Evolutionary conservation across 2,329 filamentous ascomycete genomes (phyloP).

Genomic region (Phaeosphaeriaceae sp.): DNA sequence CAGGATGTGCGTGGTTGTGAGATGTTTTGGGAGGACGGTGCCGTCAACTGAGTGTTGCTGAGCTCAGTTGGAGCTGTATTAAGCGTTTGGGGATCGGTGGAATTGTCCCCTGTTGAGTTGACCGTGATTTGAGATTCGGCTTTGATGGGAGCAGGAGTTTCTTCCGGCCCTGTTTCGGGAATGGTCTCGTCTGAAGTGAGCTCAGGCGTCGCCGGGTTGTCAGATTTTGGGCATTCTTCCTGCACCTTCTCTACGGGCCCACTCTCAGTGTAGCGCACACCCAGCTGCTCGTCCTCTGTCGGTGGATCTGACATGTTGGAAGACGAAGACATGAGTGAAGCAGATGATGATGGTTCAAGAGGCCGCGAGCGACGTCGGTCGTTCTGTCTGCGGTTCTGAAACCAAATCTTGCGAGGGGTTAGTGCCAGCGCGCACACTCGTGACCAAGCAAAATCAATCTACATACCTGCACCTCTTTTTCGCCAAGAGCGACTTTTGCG

Average conservation of each 20-base stretch:
- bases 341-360: slow-evolving; percentile 53
- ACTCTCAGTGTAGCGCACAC: slow-evolving; percentile 28
- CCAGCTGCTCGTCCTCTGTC: slow-evolving; percentile 38
- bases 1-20: slow-evolving; percentile 46
- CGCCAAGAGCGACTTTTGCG: slow-evolving; percentile 82
- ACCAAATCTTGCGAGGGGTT: slow-evolving; percentile 78
- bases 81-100: slow-evolving; percentile 29
- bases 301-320: slow-evolving; percentile 45
- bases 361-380: slow-evolving; percentile 88
- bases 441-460: slow-evolving; percentile 26
- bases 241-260: slow-evolving; percentile 21
- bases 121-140: slow-evolving; percentile 25
- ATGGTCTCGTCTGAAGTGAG: slow-evolving; percentile 26
- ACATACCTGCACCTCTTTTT: slow-evolving; percentile 95
- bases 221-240: slow-evolving; percentile 25
- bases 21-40: slow-evolving; percentile 40
- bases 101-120: slow-evolving; percentile 25
- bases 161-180: slow-evolving; percentile 17
- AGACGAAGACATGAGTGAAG: slow-evolving; percentile 45
- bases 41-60: slow-evolving; percentile 39
- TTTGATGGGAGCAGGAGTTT: slow-evolving; percentile 12
- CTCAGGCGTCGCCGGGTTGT: slow-evolving; percentile 27
- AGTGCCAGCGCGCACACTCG: slow-evolving; percentile 36
- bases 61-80: slow-evolving; percentile 35
- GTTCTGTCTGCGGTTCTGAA: slow-evolving; percentile 83